These are phyloP conservation scores for Amorphotheca resinae DNA, from an alignment of 495 filamentous ascomycete genomes.

Conservation along the genomic window DNA sequence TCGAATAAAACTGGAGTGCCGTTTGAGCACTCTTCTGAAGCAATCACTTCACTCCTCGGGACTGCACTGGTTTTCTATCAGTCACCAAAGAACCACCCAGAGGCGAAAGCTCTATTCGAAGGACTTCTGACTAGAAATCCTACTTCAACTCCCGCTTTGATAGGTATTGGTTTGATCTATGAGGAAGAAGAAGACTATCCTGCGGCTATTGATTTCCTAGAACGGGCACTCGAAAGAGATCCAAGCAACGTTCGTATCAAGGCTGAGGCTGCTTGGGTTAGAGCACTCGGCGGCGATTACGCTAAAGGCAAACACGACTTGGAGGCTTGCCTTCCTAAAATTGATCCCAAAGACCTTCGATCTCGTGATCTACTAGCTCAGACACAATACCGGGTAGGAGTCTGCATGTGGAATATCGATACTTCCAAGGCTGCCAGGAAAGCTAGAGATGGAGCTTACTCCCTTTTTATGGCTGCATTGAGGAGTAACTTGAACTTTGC, in stretches of 20 bases:
- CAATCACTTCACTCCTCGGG: slow-evolving; percentile 61
- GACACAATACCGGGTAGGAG: slow-evolving; percentile 76
- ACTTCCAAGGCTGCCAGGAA: slow-evolving; percentile 57
- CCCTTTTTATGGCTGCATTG: slow-evolving; percentile 69
- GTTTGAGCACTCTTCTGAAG: slow-evolving; percentile 56
- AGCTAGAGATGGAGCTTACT: slow-evolving; percentile 64
- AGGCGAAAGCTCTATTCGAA: slow-evolving; percentile 76
- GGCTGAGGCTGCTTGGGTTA: slow-evolving; percentile 81
- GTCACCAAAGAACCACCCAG: slow-evolving; percentile 74
- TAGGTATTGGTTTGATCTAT: slow-evolving; percentile 81
- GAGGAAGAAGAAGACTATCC: slow-evolving; percentile 83
- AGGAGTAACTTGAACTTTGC: slow-evolving; percentile 84
- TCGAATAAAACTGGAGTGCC: slow-evolving; percentile 49
- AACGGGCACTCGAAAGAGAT: slow-evolving; percentile 58
- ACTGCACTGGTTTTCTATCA: slow-evolving; percentile 80
- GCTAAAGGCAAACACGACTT: slow-evolving; percentile 50
- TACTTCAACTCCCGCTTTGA: slow-evolving; percentile 62
- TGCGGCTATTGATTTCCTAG: slow-evolving; percentile 65
- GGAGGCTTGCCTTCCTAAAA: slow-evolving; percentile 44
- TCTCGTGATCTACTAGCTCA: slow-evolving; percentile 67
- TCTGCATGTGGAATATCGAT: slow-evolving; percentile 77
- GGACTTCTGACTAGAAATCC: slow-evolving; percentile 58
- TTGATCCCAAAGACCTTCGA: slow-evolving; percentile 29
- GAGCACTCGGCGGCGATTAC: slow-evolving; percentile 69
- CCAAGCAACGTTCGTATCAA: slow-evolving; percentile 59